Base-by-base conservation (phyloP, 2,329 filamentous ascomycete species). In the Nectriaceae sp. region DNA sequence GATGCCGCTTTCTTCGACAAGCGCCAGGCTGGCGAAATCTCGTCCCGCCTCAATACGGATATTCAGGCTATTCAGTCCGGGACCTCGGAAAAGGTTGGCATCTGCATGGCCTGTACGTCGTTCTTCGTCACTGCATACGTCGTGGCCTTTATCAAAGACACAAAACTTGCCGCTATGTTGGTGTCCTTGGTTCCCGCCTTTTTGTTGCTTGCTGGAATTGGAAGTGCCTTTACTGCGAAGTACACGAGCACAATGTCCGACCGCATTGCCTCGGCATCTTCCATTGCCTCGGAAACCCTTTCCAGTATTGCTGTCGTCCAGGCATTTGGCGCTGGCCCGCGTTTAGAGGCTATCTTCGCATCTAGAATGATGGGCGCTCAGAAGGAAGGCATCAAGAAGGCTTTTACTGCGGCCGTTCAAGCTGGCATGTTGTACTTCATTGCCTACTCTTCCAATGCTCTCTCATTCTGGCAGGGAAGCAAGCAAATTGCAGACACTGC, bases 61-160 rank as follows among this genome's bases (percentile, higher is more conserved):
- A 84, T 88, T 26, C 79, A 84, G 49, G 78, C 80, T 1, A 82
- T 89, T 43, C 85, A 86, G 59, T 77, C 79, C 0, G 86, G 86
- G 13, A 87, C 85, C 0, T 84, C 82, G 2, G 86, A 89, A 65
- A 89, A 89, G 64, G 84, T 87, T 15, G 85, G 85, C 43, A 79
- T 87, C 26, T 78, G 80, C 54, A 73, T 89, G 4, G 76, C 78
- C 20, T 83, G 78, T 42, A 65, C 80, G 10, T 82, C 82, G 2
- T 89, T 87, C 65, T 88, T 88, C 60, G 62, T 87, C 44, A 83
- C 85, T 0, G 81, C 84, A 3, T 88, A 86, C 52, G 72, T 84
- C 4, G 79, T 89, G 15, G 83, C 84, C 2, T 89, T 89, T 54
- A 79, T 83, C 62, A 83, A 85, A 57, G 75, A 87, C 56, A 72